These are phyloP conservation scores for Bipolaris oryzae DNA, from an alignment of 2,329 filamentous ascomycete species.

Conservation along the genomic window DNA sequence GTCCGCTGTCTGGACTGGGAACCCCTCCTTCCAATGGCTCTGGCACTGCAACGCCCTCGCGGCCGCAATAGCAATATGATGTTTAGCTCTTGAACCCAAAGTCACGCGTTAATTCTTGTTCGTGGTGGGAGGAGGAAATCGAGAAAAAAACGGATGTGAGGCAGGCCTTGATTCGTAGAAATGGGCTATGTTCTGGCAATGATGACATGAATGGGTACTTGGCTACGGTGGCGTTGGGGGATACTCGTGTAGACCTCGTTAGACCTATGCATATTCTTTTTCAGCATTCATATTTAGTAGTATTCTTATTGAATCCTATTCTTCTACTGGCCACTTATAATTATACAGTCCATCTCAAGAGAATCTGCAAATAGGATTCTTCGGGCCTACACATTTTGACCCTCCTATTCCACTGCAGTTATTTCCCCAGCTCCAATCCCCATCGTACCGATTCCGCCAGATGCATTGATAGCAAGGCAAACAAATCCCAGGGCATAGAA, in stretches of 20 bases:
- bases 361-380: neutral
- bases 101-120: conserved; percentile 12
- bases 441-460: no score
- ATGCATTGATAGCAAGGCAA: no score
- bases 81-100: conserved; percentile 12
- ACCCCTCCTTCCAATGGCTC: conserved; percentile 36
- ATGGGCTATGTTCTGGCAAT: neutral
- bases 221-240: neutral
- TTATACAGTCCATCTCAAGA: neutral
- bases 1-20: conserved; percentile 51
- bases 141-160: neutral
- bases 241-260: neutral
- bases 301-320: neutral
- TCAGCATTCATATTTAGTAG: neutral
- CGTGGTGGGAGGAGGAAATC: neutral
- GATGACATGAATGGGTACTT: conserved; percentile 2
- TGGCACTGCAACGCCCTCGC: conserved; percentile 9
- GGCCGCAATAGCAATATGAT: neutral
- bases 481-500: no score
- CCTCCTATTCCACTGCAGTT: no score
- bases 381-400: no score
- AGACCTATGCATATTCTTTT: neutral
- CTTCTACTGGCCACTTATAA: no score
- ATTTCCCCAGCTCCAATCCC: no score
- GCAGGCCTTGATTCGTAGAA: neutral